A percentile compares a stretch with the other conserved stretches of the same genome.
Evolutionary conservation across 768 basidiomycete genomes (phyloP).

Genomic region (Suillus plorans): DNA sequence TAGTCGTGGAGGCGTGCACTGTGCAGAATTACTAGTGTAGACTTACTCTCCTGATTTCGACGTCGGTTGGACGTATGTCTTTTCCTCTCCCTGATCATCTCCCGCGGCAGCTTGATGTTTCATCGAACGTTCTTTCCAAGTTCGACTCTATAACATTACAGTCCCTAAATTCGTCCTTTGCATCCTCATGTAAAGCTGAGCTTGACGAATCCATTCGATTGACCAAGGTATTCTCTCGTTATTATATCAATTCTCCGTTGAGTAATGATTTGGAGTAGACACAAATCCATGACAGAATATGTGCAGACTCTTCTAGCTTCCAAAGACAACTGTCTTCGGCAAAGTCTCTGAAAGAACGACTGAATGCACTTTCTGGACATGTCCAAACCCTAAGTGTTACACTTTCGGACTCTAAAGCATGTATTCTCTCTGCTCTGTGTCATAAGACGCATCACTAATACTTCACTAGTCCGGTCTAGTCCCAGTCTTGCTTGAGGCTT

Average conservation of each 20-base stretch:
- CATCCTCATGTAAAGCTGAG: conserved; percentile 68
- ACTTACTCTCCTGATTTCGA: background rate
- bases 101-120: conserved; percentile 70
- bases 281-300: conserved; percentile 72
- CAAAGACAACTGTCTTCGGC: conserved; percentile 63
- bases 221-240: conserved; percentile 57
- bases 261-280: conserved; percentile 40
- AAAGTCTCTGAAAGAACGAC: conserved; percentile 60
- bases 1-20: background rate
- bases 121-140: conserved; percentile 69
- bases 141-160: conserved; percentile 61
- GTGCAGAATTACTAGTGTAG: background rate
- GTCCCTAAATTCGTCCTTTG: conserved; percentile 58
- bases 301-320: conserved; percentile 61
- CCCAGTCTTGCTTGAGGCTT: conserved; percentile 51
- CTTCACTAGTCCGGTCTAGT: conserved; percentile 63
- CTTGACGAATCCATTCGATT: conserved; percentile 68
- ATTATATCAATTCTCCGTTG: conserved; percentile 1
- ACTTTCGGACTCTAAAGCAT: conserved; percentile 63
- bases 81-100: conserved; percentile 73
- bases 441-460: conserved; percentile 13
- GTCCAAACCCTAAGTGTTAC: conserved; percentile 50
- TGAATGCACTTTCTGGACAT: conserved; percentile 48
- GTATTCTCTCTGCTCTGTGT: conserved; percentile 11
- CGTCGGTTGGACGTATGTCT: conserved; percentile 48